Percentiles rank a stretch among this genome's conserved stretches.
Conservation (phyloP, 768 basidiomycete genomes). For the Rhodocollybia butyracea region DNA sequence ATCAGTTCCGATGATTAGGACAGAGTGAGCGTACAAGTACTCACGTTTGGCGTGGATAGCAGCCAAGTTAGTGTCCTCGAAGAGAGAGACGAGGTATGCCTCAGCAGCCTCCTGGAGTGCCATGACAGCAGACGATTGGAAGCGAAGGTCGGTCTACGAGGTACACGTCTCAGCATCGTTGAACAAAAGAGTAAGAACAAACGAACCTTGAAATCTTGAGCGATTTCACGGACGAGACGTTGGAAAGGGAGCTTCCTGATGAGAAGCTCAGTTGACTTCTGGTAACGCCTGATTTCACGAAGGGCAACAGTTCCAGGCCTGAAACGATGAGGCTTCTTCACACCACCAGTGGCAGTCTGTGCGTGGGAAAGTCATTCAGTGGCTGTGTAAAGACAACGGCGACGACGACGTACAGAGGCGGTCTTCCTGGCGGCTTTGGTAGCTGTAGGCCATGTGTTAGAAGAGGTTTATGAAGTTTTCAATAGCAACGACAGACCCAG, state of each 20-base stretch:
- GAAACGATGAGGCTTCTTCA: slow-evolving; percentile 99
- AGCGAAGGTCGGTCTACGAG: slow-evolving; percentile 78
- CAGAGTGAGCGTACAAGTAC: slow-evolving; percentile 12
- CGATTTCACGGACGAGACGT: slow-evolving; percentile 94
- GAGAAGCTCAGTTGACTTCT: slow-evolving; percentile 97
- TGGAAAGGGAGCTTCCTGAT: slow-evolving; percentile 99
- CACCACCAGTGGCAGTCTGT: slow-evolving; percentile 86
- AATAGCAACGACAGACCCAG: slow-evolving; percentile 30
- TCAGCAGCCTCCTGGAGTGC: slow-evolving; percentile 92
- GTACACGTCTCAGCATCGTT: background rate
- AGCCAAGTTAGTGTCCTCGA: slow-evolving; percentile 89
- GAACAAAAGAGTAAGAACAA: background rate
- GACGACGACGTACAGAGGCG: slow-evolving; percentile 47
- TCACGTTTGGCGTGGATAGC: slow-evolving; percentile 85
- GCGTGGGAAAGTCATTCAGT: slow-evolving; percentile 9
- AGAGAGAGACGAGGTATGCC: slow-evolving; percentile 83
- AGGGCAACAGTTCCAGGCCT: slow-evolving; percentile 97
- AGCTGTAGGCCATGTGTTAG: slow-evolving; percentile 30
- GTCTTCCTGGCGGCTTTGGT: slow-evolving; percentile 95
- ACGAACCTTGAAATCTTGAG: slow-evolving; percentile 90
- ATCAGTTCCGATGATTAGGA: slow-evolving; percentile 10
- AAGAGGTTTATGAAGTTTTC: background rate
- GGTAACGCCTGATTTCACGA: slow-evolving; percentile 97
- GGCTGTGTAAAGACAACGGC: slow-evolving; percentile 4
- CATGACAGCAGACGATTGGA: slow-evolving; percentile 95